Evolutionary conservation across 2,329 filamentous ascomycete genomes (phyloP), one percentile per base, ranked within the genome.

Genomic region (Ophiostoma quercus): DNA sequence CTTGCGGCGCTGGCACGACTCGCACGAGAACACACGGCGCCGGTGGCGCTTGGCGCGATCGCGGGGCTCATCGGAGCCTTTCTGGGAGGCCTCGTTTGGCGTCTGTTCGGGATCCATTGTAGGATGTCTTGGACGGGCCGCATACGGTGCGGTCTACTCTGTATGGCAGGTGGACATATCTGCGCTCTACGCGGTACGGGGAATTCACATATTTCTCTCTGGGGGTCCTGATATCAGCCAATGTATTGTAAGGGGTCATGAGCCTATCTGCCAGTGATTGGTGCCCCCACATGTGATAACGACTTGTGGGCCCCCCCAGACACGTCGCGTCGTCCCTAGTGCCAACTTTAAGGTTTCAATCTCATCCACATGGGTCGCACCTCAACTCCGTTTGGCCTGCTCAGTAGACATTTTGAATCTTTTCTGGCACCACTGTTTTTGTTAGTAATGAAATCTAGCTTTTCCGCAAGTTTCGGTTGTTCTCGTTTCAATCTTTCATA

Each of bases 1-100:
- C 25, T 66, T 66, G 39, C 65, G 65, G n/a, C 65, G 65, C 39
- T 66, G 65, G 39, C 65, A 66, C 6, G 65, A 66, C 22, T 66
- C 65, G 65, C 65, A 66, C 39, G 65, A 66, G 16, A 66, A 66
- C 22, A 66, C 65, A 8, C 65, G 65, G 34, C 65, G 37, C 12
- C 65, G 65, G 34, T 66, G 65, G 11, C 65, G 65, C 39, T 66
- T 66, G 65, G 34, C 65, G 3, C 65, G 65, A 29, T 66, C 65
- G 37, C 65, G 65, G 37, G 65, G 65, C 29, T 66, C 65, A 9
- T 66, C 65, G 37, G 65, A 29, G 34, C 39, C 39, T 4, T 41
- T 41, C 16, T 41, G 65, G 12, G 39, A 47, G 22, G 37, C 37
- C 39, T 66, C 65, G 22, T 25, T 66, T 22, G 39, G 34, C 22